Evolutionary conservation across 2,329 filamentous ascomycete species (phyloP).

Genomic region (Tolypocladium guangdongense): DNA sequence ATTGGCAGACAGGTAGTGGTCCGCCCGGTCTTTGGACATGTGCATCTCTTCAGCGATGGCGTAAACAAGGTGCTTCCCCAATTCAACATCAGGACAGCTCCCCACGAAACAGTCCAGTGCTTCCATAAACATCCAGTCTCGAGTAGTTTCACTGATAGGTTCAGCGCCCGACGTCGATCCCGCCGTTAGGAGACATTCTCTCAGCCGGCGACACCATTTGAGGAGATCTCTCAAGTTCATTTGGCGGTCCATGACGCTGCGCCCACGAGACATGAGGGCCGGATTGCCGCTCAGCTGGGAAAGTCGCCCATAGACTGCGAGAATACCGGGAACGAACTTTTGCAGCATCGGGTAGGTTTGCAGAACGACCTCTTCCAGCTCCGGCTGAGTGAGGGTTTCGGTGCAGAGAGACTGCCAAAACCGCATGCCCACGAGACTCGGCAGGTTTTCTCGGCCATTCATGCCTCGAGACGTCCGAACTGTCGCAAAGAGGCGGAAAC

Average conservation of each 20-base stretch:
- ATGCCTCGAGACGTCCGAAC: conserved; percentile 65
- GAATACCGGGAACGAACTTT: conserved; percentile 47
- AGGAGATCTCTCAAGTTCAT: conserved; percentile 69
- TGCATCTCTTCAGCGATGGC: conserved; percentile 80
- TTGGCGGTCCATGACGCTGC: conserved; percentile 38
- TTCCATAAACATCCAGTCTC: conserved; percentile 85
- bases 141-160: conserved; percentile 57
- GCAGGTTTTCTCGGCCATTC: conserved; percentile 56
- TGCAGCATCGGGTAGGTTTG: conserved; percentile 60
- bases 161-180: conserved; percentile 58
- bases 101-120: conserved; percentile 87
- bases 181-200: conserved; percentile 49
- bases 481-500: conserved; percentile 87
- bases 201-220: conserved; percentile 79
- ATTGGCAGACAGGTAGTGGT: conserved; percentile 65
- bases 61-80: conserved; percentile 49
- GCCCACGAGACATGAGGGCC: conserved; percentile 18
- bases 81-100: conserved; percentile 56
- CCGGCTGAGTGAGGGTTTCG: conserved; percentile 50
- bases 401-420: conserved; percentile 77
- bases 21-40: conserved; percentile 68
- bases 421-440: conserved; percentile 69
- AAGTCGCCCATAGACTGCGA: conserved; percentile 47
- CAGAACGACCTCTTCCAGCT: conserved; percentile 65
- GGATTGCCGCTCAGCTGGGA: conserved; percentile 38